Evolutionary conservation across 208 protist species (phyloP), one percentile per base, ranked within the genome.

Genomic region (Leishmania martiniquensis): DNA sequence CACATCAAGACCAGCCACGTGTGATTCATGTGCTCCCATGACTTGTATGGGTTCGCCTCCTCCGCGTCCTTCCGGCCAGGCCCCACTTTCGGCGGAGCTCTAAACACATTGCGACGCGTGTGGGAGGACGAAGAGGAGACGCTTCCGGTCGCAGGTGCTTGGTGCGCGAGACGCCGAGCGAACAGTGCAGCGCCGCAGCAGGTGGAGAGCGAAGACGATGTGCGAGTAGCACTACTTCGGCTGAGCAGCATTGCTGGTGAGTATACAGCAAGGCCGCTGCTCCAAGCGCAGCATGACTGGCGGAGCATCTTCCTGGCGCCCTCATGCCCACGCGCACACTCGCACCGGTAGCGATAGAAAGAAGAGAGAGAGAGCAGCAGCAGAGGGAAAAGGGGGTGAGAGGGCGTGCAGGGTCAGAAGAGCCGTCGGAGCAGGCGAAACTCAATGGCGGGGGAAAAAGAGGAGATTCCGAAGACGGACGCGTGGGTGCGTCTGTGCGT

Each of bases 21-120:
- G 85, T 96, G 93, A 72, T 84, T 96, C 63, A 96, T 75, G 80
- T 96, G 93, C 74, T 94, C 86, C 91, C 93, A 95, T 49, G 93
- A 96, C 78, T 96, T 96, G 86, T 88, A 96, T 20, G 93, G 93
- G 63, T 96, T 96, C 49, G 93, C 93, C 66, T 91, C 82, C 22
- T 86, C 82, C 68, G 78, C 66, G 45, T 81, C 75, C 39, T 74
- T 82, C 17, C 90, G 75, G 22, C 87, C 87, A 17, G 82, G 57
- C 42, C 89, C 86, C n/a, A 88, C 80, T 55, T 92, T 87, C 6
- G 84, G 83, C 2, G 89, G 83, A 22, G 86, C 84, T 22, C 75
- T 88, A 63, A 95, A 93, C 72, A 63, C 75, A 25, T 73, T 80
- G 71, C 73, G 76, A 57, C 42, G 69, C 0, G 29, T 42, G 57